phyloP scores from a whole-genome alignment of 495 filamentous ascomycete genomes.

The Penicillium subrubescens region DNA sequence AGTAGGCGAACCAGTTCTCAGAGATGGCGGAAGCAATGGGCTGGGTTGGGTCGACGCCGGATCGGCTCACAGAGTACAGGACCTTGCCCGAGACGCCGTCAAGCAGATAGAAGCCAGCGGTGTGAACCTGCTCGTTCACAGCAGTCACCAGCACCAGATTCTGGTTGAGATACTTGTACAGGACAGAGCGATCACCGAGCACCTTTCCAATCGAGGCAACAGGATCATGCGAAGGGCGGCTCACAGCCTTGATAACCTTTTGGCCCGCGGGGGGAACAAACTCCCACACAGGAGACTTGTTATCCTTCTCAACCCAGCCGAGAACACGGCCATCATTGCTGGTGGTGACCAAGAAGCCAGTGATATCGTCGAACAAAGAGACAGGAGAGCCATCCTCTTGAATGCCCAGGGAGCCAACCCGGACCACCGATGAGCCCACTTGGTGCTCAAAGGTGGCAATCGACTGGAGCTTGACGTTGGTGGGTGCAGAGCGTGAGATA shows the following conservation, averaged over 20 bases:
- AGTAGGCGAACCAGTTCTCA: slow-evolving; percentile 96
- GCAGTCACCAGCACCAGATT: slow-evolving; percentile 82
- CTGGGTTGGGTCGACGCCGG: slow-evolving; percentile 72
- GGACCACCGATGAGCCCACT: slow-evolving; percentile 21
- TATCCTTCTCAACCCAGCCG: slow-evolving; percentile 54
- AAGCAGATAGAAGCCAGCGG: slow-evolving; percentile 75
- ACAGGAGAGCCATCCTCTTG: slow-evolving; percentile 39
- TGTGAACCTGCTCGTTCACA: slow-evolving; percentile 50
- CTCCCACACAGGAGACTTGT: slow-evolving; percentile 65
- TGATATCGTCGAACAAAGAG: slow-evolving; percentile 25
- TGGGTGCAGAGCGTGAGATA: slow-evolving; percentile 40
- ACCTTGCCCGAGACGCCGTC: slow-evolving; percentile 84
- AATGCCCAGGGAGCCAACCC: slow-evolving; percentile 34
- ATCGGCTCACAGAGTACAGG: slow-evolving; percentile 68
- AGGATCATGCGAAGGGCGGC: slow-evolving; percentile 75
- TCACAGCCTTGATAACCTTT: slow-evolving; percentile 63
- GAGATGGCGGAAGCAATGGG: slow-evolving; percentile 76
- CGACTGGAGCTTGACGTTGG: slow-evolving; percentile 31
- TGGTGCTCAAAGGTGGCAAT: slow-evolving; percentile 33
- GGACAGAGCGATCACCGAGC: slow-evolving; percentile 83
- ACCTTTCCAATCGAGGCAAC: slow-evolving; percentile 95
- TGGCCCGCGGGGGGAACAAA: slow-evolving; percentile 71
- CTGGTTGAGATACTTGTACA: slow-evolving; percentile 96
- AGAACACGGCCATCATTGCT: slow-evolving; percentile 61
- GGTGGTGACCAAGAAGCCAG: slow-evolving; percentile 59